Evolutionary conservation across 176 grass and related monocot species (phyloP).

Genomic region (Triticum monococcum): DNA sequence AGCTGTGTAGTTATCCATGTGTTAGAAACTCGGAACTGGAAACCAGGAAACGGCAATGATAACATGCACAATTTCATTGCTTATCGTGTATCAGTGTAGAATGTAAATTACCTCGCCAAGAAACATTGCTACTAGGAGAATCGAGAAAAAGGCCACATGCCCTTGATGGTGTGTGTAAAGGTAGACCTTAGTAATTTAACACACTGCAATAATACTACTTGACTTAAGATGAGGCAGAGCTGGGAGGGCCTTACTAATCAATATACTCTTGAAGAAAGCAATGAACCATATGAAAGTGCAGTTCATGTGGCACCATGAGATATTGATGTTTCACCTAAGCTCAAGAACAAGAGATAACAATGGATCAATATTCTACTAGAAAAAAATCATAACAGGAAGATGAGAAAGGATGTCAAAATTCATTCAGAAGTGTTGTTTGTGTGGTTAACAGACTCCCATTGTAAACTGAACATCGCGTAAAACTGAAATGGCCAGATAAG

Average conservation of each 20-base stretch:
- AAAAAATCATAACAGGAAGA: neutral
- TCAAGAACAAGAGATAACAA: conserved; percentile 23
- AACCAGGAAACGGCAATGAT: too few species aligned
- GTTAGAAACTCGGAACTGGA: too few species aligned
- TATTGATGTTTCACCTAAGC: conserved; percentile 65
- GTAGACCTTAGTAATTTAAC: too few species aligned
- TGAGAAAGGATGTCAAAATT: neutral
- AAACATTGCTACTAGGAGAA: too few species aligned
- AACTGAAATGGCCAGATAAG: neutral
- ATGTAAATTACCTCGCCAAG: too few species aligned
- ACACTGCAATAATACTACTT: too few species aligned
- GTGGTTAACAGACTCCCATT: neutral
- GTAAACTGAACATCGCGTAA: neutral
- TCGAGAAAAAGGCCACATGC: too few species aligned
- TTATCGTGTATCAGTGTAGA: too few species aligned
- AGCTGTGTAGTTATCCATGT: too few species aligned
- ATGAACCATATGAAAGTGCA: conserved; percentile 87
- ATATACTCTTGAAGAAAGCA: conserved; percentile 67
- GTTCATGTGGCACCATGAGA: conserved; percentile 68
- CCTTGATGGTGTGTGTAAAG: too few species aligned
- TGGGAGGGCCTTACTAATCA: conserved; percentile 50
- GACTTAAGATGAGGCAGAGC: too few species aligned
- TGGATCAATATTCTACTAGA: neutral
- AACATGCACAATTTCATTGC: too few species aligned
- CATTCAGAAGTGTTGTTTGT: neutral